Evolutionary conservation across 306 rosid species (phyloP), one percentile per base, ranked within the genome.

Genomic region (Dalbergia cochinchinensis): DNA sequence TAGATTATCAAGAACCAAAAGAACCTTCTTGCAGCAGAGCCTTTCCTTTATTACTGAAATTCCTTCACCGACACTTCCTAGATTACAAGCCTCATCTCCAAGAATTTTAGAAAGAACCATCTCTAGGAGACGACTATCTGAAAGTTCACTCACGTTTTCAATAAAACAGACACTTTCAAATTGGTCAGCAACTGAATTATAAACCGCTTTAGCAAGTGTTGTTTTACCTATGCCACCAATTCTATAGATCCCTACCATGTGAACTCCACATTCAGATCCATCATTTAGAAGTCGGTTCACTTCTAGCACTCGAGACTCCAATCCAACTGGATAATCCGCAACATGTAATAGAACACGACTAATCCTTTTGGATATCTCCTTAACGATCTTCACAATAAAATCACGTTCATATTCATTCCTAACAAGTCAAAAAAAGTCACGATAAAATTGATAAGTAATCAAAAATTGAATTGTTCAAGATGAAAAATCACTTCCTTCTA

Each of bases 101-200:
- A n/a, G n/a, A n/a, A n/a, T n/a, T n/a, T n/a, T n/a, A n/a, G n/a
- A n/a, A n/a, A n/a, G n/a, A n/a, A n/a, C n/a, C n/a, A n/a, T n/a
- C n/a, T n/a, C n/a, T n/a, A n/a, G n/a, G n/a, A n/a, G n/a, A n/a
- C n/a, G n/a, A n/a, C n/a, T n/a, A n/a, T n/a, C n/a, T n/a, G n/a
- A n/a, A n/a, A n/a, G n/a, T 58, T 65, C 79, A 45, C 79, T 78
- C 2, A 68, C 31, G 7, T 68, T 22, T 9, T 44, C 54, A 19
- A 79, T 82, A 73, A 80, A 84, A 31, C 82, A 74, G 1, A 19
- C 0, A 19, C 71, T 54, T 11, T 84, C 84, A 65, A 84, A 80
- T 51, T 31, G 39, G 33, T 79, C 65, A 4, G 60, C 70, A 11
- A 69, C 59, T 6, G 4, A n/a, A n/a, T 84, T 80, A 70, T 63